Evolutionary conservation across 2,329 filamentous ascomycete genomes (phyloP), one percentile per base, ranked within the genome.

Genomic region (Fusarium transvaalense): DNA sequence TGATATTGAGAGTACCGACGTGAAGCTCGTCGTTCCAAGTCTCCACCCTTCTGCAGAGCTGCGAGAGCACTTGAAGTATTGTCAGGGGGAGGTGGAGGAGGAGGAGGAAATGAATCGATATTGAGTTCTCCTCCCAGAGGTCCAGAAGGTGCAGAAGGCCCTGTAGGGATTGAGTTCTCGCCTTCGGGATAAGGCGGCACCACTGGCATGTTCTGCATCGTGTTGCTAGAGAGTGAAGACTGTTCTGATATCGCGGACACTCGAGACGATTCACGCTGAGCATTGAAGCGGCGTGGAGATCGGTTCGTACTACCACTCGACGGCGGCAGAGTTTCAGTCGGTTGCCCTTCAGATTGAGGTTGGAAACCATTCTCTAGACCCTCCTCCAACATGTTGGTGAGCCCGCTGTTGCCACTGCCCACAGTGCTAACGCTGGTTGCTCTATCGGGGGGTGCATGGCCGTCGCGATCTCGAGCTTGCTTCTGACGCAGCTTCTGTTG

Each of bases 1-100:
- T 99, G 96, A 77, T 98, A 99, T 54, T 94, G 92, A 3, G 96
- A 98, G 77, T 98, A 99, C 75, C 96, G 86, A 71, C 95, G 87
- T 15, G 96, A 99, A 1, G 96, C 96, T 76, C 96, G 88, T 76
- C 96, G 88, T 80, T 99, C 96, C 50, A 99, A 82, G 71, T 97
- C 94, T 21, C 95, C 95, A 34, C 94, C 94, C 78, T 94, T 89
- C 79, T 98, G 96, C 69, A 99, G 80, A 51, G 94, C 94, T 48
- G 93, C 93, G 53, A 99, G 83, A 7, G 96, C 96, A 82, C 97
- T 97, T 73, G 96, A 92, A 73, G 94, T 90, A 73, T 92, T 92
- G 53, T 93, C 92, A 4, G 79, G 79, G 2, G 93, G 92, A n/a
- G 81, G 77, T 1, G 81, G 81, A 4, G 93, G 92, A 3, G 92